phyloP scores from a whole-genome alignment of 345 rosid species.

The Eutrema yunnanense region DNA sequence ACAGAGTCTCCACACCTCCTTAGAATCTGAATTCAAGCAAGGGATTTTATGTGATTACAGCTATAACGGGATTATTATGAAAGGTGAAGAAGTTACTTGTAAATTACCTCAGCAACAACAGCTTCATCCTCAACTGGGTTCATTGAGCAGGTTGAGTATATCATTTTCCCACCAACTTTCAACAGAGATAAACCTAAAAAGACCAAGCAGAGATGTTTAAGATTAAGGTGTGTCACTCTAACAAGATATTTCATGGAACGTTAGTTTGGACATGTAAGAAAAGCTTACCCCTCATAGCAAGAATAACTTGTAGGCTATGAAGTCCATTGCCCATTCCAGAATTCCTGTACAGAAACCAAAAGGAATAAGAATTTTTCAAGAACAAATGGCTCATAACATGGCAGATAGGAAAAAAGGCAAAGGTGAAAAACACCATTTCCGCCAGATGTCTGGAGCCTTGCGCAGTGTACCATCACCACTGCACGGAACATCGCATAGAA shows the following conservation, averaged over 20 bases:
- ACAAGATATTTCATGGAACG: background rate
- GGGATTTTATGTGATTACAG: background rate
- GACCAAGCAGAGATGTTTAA: conserved; percentile 1
- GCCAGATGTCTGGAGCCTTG: conserved; percentile 98
- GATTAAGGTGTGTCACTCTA: background rate
- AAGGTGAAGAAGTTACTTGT: background rate
- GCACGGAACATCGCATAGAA: conserved; percentile 94
- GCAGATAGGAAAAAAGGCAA: background rate
- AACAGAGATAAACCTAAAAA: conserved; percentile 64
- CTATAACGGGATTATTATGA: background rate
- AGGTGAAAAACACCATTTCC: conserved; percentile 61
- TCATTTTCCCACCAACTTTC: conserved; percentile 96
- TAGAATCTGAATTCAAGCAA: conserved; percentile 47
- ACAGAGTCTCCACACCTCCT: conserved; percentile 75
- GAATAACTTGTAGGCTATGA: conserved; percentile 78
- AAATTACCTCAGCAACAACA: conserved; percentile 84
- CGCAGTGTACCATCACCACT: conserved; percentile 97
- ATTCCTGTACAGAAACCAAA: conserved; percentile 48
- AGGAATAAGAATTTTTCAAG: background rate
- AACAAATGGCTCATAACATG: background rate
- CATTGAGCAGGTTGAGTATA: conserved; percentile 97
- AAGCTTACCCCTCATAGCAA: conserved; percentile 77
- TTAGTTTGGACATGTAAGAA: background rate
- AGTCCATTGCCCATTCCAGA: conserved; percentile 88
- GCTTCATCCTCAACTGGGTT: conserved; percentile 98